phyloP scores from a whole-genome alignment of 768 basidiomycete genomes.

The Porpolomopsis calyptriformis region DNA sequence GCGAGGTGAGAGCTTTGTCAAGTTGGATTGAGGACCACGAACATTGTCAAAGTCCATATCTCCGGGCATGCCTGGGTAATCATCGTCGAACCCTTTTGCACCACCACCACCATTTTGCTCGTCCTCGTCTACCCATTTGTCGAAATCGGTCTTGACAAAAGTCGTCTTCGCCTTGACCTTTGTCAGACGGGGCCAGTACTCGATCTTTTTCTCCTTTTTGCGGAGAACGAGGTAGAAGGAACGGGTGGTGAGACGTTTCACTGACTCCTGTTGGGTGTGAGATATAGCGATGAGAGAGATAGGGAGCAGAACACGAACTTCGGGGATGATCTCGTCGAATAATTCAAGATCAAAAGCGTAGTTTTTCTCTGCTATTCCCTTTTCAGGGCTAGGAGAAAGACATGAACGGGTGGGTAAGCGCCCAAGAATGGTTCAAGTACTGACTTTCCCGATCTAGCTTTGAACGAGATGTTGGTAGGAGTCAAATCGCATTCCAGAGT shows the following conservation, averaged over 20 bases:
- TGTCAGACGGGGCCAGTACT: slow-evolving; percentile 89
- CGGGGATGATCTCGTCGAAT: slow-evolving; percentile 63
- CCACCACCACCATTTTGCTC: slow-evolving; percentile 66
- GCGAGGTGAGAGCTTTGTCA: slow-evolving; percentile 19
- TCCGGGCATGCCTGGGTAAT: no score
- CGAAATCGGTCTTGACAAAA: slow-evolving; percentile 91
- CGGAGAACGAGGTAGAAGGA: slow-evolving; percentile 56
- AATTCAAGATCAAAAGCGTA: slow-evolving; percentile 73
- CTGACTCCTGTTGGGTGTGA: slow-evolving; percentile 36
- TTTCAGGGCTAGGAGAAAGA: no score
- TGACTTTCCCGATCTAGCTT: slow-evolving; percentile 55
- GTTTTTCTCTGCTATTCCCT: slow-evolving; percentile 45
- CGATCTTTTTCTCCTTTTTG: slow-evolving; percentile 66
- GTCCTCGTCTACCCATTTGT: slow-evolving; percentile 95
- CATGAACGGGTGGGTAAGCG: no score
- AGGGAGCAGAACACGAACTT: slow-evolving; percentile 34
- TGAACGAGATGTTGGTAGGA: slow-evolving; percentile 48
- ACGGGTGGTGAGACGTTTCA: slow-evolving; percentile 54
- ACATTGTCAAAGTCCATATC: slow-evolving; percentile 37
- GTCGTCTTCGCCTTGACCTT: slow-evolving; percentile 74
- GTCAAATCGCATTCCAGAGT: slow-evolving; percentile 55
- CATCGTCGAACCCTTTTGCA: slow-evolving; percentile 30
- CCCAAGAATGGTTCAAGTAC: not conserved
- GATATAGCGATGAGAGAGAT: not conserved
- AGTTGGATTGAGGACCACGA: slow-evolving; percentile 29